Percentiles rank a stretch among this genome's conserved stretches.
Evolutionary conservation across 352 stramenopile species (phyloP).

Genomic region (Aphanomyces stellatus): DNA sequence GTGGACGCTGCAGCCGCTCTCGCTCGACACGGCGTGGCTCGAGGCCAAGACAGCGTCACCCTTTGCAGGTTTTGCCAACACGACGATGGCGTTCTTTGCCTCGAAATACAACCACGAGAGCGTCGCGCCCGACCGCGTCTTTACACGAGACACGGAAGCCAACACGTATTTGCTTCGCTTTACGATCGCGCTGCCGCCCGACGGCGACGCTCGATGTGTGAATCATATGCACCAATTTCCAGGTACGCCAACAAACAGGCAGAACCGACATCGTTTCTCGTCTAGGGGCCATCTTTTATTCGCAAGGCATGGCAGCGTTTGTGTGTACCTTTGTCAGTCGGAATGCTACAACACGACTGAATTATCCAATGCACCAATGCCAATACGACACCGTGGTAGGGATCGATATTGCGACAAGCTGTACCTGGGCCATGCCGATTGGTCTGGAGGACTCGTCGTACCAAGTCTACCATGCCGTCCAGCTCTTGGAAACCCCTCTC

Average conservation of each 20-base stretch:
- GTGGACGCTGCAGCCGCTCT: neutral
- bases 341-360: neutral
- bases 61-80: neutral
- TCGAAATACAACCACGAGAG: neutral
- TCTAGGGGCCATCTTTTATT: neutral
- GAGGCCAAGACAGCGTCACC: too few relatives aligned
- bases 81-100: neutral
- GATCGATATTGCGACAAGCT: too few relatives aligned
- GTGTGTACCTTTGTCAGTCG: neutral
- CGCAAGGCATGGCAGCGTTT: neutral
- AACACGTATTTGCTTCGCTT: neutral
- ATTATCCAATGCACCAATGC: neutral
- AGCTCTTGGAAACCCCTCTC: neutral
- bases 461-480: neutral
- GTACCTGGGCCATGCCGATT: too few relatives aligned
- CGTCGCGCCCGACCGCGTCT: neutral
- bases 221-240: neutral
- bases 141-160: neutral
- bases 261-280: neutral
- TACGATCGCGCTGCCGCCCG: neutral
- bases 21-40: neutral
- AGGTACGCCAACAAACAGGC: neutral
- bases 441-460: neutral
- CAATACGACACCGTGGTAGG: too few relatives aligned
- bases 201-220: neutral